These are phyloP conservation scores for Ophiocordyceps robertsii DNA, from an alignment of 2,329 filamentous ascomycete species.

Conservation along the genomic window DNA sequence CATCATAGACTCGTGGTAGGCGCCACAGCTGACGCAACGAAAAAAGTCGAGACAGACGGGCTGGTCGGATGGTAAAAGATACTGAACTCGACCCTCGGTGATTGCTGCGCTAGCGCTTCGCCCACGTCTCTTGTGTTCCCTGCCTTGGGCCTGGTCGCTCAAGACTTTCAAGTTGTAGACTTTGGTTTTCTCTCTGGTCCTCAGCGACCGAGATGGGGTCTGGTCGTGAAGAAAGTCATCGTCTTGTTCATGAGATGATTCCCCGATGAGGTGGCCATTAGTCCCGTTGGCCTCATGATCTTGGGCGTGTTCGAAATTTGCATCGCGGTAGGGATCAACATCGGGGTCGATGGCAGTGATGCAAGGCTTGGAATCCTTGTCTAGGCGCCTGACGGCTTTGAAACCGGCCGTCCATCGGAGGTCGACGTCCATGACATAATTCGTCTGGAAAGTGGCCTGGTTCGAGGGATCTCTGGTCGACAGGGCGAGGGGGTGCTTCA, in stretches of 20 bases:
- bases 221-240: conserved; percentile 31
- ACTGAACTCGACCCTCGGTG: conserved; percentile 31
- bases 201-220: conserved; percentile 37
- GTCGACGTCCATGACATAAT: conserved; percentile 35
- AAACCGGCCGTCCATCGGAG: conserved; percentile 31
- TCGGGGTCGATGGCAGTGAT: conserved; percentile 27
- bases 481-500: conserved; percentile 21
- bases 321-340: conserved; percentile 10
- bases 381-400: conserved; percentile 17
- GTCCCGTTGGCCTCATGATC: conserved; percentile 8
- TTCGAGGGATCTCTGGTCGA: conserved; percentile 11
- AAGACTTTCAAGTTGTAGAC: conserved; percentile 47
- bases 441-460: conserved; percentile 18
- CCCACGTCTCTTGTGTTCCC: conserved; percentile 28
- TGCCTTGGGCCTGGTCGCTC: conserved; percentile 43
- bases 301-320: conserved; percentile 9
- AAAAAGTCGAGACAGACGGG: conserved; percentile 32
- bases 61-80: conserved; percentile 28
- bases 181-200: conserved; percentile 32
- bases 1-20: conserved; percentile 30
- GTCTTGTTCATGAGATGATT: conserved; percentile 25
- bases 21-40: conserved; percentile 37
- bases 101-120: conserved; percentile 10
- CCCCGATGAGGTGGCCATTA: conserved; percentile 11
- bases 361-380: conserved; percentile 28